Evolutionary conservation across 2,329 filamentous ascomycete genomes (phyloP).

Genomic region (Helotiales sp.): DNA sequence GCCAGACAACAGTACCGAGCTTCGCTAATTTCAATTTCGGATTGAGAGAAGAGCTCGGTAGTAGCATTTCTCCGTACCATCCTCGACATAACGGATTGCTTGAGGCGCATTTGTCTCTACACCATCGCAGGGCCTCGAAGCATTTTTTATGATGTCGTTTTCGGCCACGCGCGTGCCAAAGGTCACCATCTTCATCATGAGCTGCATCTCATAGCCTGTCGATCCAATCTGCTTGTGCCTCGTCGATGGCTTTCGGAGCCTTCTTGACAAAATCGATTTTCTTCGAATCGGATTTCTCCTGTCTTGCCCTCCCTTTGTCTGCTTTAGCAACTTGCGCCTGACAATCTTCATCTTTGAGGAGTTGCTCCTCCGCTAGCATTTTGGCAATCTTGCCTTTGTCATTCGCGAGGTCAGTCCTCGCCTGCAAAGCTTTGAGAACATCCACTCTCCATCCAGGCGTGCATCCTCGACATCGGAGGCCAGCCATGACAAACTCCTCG

Average conservation of each 20-base stretch:
- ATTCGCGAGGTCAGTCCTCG: not conserved
- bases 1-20: too few species aligned
- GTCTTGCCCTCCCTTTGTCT: too few species aligned
- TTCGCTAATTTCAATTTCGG: too few species aligned
- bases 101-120: too few species aligned
- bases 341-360: not conserved
- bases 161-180: too few species aligned
- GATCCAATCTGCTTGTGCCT: not conserved
- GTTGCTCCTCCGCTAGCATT: not conserved
- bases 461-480: slow-evolving; percentile 15
- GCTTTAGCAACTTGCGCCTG: not conserved
- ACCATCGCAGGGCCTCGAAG: too few species aligned
- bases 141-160: too few species aligned
- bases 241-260: not conserved
- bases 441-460: slow-evolving; percentile 2
- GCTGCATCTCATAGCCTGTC: not conserved
- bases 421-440: slow-evolving; percentile 7
- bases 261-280: not conserved
- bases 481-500: slow-evolving; percentile 38
- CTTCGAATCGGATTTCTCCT: not conserved
- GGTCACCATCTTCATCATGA: too few species aligned
- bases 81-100: too few species aligned
- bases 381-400: slow-evolving; percentile 7
- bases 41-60: too few species aligned
- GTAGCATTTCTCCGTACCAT: too few species aligned